Base-by-base conservation (phyloP, 306 rosid genomes). In the Styphnolobium japonicum region DNA sequence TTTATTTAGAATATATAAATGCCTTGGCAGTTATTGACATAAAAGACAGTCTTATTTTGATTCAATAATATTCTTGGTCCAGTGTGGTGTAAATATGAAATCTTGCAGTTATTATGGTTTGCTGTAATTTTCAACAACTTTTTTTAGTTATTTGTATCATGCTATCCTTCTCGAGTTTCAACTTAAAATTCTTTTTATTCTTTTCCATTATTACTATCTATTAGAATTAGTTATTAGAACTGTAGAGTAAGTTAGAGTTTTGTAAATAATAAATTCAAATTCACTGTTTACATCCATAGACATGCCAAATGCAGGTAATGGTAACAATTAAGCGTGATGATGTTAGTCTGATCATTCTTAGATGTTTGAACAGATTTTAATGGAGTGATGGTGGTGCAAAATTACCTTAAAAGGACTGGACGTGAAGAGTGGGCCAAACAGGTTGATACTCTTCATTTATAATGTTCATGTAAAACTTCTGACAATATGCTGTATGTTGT, bases 371-470 rank as follows among this genome's bases (percentile, higher is more conserved):
- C 93, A 96, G 99, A 96, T 93, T 96, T 96, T 85, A 96, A 96
- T 73, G 99, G 98, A 53, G 94, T 73, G 76, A 75, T 78, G 80
- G 94, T 93, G 76, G 98, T 96, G 78, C 97, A 86, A 83, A 96
- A 96, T 84, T 90, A 93, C 88, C 91, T 96, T 60, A 25, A 51
- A 23, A 88, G 97, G 86, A 91, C 96, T 15, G 98, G 96, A 16
- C 88, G 97, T 16, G 91, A 79, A 15, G 98, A 88, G 83, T 96
- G 97, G 98, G 98, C 93, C 23, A 80, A 55, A 78, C 96, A 93
- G 98, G 99, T 93, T 73, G 65, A 39, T 90, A 68, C 61, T 70
- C 81, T 69, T 84, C 11, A 74, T 45, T 39, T 65, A 53, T 71
- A 37, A 43, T 79, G 55, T 65, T 79, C 75, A 18, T 68, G 31